A percentile compares a stretch with the other conserved stretches of the same genome.
Conservation (phyloP, 2,329 filamentous ascomycete species). For the Cladosporium austrohemisphaericum region DNA sequence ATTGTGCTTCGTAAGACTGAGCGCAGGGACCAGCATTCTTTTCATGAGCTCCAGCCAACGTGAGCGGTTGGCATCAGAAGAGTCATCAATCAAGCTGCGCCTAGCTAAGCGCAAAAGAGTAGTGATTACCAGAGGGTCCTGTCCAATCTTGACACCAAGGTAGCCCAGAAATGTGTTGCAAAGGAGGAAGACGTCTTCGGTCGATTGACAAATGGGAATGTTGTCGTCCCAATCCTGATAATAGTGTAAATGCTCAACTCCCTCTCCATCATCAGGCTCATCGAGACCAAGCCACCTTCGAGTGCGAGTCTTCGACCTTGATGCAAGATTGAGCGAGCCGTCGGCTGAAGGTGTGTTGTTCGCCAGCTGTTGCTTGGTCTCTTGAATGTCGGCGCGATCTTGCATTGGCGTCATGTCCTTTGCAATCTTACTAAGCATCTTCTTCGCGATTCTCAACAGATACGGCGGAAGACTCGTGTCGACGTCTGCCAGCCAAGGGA, state of each 20-base stretch:
- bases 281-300: conserved; percentile 79
- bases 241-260: conserved; percentile 82
- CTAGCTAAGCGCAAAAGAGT: conserved; percentile 84
- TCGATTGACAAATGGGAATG: conserved; percentile 80
- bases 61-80: conserved; percentile 63
- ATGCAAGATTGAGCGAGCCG: conserved; percentile 59
- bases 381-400: conserved; percentile 41
- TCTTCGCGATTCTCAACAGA: conserved; percentile 79
- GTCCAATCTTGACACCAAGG: conserved; percentile 84
- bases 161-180: conserved; percentile 80
- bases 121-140: conserved; percentile 70
- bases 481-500: conserved; percentile 85
- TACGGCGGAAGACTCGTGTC: conserved; percentile 77
- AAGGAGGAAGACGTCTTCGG: conserved; percentile 86
- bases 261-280: conserved; percentile 66
- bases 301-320: conserved; percentile 45
- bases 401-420: conserved; percentile 48
- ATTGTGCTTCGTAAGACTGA: conserved; percentile 83
- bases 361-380: conserved; percentile 47
- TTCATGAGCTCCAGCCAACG: conserved; percentile 85
- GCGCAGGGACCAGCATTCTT: conserved; percentile 77
- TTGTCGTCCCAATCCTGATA: conserved; percentile 98
- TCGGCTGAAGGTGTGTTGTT: conserved; percentile 68
- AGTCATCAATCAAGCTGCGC: conserved; percentile 67
- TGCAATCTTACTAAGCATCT: conserved; percentile 76